Conservation (phyloP, 176 grass and related monocot genomes). For the Chloris gayana region DNA sequence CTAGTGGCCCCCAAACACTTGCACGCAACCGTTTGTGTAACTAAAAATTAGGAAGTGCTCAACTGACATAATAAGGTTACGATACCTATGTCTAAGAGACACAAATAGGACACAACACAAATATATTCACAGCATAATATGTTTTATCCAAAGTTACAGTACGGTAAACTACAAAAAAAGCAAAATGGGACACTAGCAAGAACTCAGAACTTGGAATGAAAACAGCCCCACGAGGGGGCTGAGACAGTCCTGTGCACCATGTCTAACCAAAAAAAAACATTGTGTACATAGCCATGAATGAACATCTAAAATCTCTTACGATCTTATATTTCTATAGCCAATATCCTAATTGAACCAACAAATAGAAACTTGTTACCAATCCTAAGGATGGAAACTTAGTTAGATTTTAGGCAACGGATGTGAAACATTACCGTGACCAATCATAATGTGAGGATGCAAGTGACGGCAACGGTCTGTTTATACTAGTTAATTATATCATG, state of each 20-base stretch:
- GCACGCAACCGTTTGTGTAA: not conserved
- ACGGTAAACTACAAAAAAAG: not conserved
- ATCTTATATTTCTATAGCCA: not conserved
- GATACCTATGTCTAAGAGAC: not conserved
- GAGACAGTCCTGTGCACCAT: not conserved
- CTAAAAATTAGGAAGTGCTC: not conserved
- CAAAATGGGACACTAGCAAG: slow-evolving; percentile 18
- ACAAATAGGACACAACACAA: not conserved
- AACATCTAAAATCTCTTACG: not conserved
- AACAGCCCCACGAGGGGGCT: not conserved
- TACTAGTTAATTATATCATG: slow-evolving; percentile 1
- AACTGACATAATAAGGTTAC: not conserved
- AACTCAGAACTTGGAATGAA: slow-evolving; percentile 5
- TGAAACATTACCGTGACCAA: not conserved
- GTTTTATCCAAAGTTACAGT: not conserved
- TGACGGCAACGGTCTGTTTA: not conserved
- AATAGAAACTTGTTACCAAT: not conserved
- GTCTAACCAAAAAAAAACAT: not conserved
- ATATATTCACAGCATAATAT: not conserved
- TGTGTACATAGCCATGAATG: not conserved
- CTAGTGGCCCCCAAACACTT: slow-evolving; percentile 8
- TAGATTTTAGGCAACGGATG: not conserved
- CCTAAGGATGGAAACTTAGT: not conserved
- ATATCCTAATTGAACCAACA: not conserved
- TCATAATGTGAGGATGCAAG: slow-evolving; percentile 2